Percentiles rank a stretch among this genome's conserved stretches.
Conservation (phyloP, 192 early-diverging fungal genomes). For the Gamsiella multidivaricata region DNA sequence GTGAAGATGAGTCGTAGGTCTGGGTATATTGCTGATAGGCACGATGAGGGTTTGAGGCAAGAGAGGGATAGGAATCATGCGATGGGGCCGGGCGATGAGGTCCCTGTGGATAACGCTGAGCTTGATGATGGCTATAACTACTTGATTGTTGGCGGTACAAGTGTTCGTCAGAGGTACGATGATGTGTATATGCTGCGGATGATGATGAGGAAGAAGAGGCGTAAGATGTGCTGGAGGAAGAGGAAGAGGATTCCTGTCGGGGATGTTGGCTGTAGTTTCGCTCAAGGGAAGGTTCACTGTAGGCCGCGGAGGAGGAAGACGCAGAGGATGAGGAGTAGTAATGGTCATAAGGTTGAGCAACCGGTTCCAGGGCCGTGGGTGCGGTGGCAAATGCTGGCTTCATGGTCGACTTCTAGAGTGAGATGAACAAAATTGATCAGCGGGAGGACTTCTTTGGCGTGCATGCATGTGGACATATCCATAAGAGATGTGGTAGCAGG, state of each 20-base stretch:
- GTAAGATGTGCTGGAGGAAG: slow-evolving; percentile 1
- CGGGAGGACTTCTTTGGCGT: not conserved
- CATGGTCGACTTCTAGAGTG: not conserved
- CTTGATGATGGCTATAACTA: slow-evolving; percentile 2
- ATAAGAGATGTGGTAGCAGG: too few relatives aligned
- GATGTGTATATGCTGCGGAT: slow-evolving; percentile 1
- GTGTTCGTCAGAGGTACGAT: not conserved
- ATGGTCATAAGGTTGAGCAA: slow-evolving; percentile 10
- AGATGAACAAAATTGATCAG: not conserved
- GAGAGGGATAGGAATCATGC: not conserved
- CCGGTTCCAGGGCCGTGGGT: slow-evolving; percentile 2
- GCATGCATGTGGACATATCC: too few relatives aligned
- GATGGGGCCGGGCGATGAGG: not conserved
- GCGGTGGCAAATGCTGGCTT: slow-evolving; percentile 17
- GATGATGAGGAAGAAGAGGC: slow-evolving; percentile 4
- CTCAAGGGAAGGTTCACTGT: not conserved
- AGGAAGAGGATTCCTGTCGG: slow-evolving; percentile 10
- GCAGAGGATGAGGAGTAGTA: not conserved
- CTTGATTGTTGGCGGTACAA: slow-evolving; percentile 10
- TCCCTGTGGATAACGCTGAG: not conserved
- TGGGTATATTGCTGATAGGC: slow-evolving; percentile 17
- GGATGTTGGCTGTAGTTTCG: slow-evolving; percentile 12
- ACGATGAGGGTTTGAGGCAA: not conserved
- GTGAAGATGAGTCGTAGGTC: not conserved
- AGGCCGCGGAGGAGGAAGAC: not conserved